Conservation (phyloP, 305 asterid genomes). For the Ruellia speciosa region DNA sequence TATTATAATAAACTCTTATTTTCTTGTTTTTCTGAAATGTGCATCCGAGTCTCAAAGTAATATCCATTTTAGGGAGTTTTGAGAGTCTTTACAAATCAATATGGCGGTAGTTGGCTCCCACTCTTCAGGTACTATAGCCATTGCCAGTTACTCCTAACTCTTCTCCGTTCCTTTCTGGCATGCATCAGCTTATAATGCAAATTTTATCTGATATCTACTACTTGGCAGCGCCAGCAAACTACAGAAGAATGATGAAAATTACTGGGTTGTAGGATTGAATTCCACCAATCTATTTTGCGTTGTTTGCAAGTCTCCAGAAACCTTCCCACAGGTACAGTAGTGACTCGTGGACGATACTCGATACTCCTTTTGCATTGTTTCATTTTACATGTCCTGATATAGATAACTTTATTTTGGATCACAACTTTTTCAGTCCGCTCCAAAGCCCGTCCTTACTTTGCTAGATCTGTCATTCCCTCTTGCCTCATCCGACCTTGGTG, state of each 20-base stretch:
- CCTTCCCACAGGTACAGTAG: conserved; percentile 69
- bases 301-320: conserved; percentile 82
- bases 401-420: conserved; percentile 19
- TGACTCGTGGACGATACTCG: conserved; percentile 21
- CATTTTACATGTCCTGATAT: neutral
- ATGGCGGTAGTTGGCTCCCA: conserved; percentile 90
- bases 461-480: conserved; percentile 85
- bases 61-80: conserved; percentile 58
- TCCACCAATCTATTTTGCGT: conserved; percentile 73
- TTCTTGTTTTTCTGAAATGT: neutral
- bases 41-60: conserved; percentile 21
- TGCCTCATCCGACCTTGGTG: conserved; percentile 93
- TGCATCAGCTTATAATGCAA: neutral
- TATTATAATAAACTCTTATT: neutral
- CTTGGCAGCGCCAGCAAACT: conserved; percentile 52
- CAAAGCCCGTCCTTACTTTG: conserved; percentile 81
- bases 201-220: conserved; percentile 18
- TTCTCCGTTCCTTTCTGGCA: neutral
- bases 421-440: conserved; percentile 48
- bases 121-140: conserved; percentile 68
- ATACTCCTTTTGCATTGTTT: conserved; percentile 11
- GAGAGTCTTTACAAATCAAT: conserved; percentile 70
- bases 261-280: conserved; percentile 85
- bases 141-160: neutral
- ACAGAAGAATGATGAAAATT: conserved; percentile 66